Evolutionary conservation across 2,329 filamentous ascomycete genomes (phyloP).

Genomic region (Penicillium griseofulvum): DNA sequence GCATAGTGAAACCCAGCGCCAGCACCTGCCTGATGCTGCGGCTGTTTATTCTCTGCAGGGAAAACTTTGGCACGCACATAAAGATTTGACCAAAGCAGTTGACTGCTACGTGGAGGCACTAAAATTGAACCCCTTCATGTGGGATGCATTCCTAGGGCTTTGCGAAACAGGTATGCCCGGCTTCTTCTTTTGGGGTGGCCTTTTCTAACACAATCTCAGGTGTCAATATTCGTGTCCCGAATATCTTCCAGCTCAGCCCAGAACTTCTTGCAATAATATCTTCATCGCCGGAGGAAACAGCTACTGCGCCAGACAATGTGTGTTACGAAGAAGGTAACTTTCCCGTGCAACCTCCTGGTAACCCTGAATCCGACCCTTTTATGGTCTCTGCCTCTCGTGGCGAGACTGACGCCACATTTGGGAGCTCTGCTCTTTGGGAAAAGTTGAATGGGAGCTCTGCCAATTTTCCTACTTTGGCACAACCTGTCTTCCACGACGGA

Average conservation of each 20-base stretch:
- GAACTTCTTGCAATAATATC: constrained; percentile 58
- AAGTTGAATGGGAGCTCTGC: constrained; percentile 49
- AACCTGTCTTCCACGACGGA: constrained; percentile 49
- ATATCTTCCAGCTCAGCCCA: constrained; percentile 76
- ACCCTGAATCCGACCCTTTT: constrained; percentile 46
- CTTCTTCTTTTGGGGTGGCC: constrained; percentile 1
- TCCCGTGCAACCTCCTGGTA: constrained; percentile 38
- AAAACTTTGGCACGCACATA: constrained; percentile 79
- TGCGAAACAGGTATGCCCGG: constrained; percentile 66
- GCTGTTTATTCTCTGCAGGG: constrained; percentile 80
- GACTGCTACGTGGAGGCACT: constrained; percentile 84
- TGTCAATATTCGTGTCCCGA: constrained; percentile 73
- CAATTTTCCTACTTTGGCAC: constrained; percentile 38
- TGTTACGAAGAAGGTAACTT: constrained; percentile 32
- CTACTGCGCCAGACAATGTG: constrained; percentile 33
- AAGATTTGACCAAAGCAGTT: constrained; percentile 76
- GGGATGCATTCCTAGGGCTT: constrained; percentile 89
- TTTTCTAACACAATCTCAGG: constrained; percentile 62
- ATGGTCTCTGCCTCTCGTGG: constrained; percentile 32
- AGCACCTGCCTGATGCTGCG: constrained; percentile 76
- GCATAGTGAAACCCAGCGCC: constrained; percentile 72
- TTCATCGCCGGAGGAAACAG: constrained; percentile 31
- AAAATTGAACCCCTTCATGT: constrained; percentile 92
- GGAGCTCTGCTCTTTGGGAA: constrained; percentile 48
- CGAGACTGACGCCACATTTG: constrained; percentile 35